Base-by-base conservation (phyloP, 129 eudicot genomes). In the Flaveria robusta region DNA sequence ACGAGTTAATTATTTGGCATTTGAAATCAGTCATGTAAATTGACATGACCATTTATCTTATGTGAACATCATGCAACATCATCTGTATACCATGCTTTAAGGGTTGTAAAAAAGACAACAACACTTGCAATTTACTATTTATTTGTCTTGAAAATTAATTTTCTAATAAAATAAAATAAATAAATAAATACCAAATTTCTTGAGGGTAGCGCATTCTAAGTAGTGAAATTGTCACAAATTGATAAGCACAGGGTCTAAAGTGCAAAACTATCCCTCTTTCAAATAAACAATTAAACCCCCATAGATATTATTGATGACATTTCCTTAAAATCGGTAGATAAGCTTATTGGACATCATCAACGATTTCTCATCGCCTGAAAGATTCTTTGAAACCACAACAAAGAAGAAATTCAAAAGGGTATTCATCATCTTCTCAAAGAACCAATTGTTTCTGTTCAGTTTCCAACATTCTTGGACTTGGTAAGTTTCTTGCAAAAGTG, bases 341-440 rank as follows among this genome's bases (percentile, higher is more conserved):
- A 65, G 79, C 72, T 75, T 76, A 10, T 66, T 39, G 74, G 27
- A 52, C 70, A 59, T 51, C 72, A 50, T 37, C 71, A 64, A 50
- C 58, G 51, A 75, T 31, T 65, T 51, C 65, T 49, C 79, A 47
- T 65, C 79, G 19, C 55, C 72, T 64, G 79, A 15, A 75, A 64
- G 12, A 64, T 47, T 29, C 26, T 49, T 34, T 15, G 22, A 22
- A 64, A 49, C 72, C 15, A 65, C 79, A 79, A 22, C 47, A 46
- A 71, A 15, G 14, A 71, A 62, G 66, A 26, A 49, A 46, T 37
- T 49, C 52, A 20, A 50, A 39, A 62, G 66, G 64, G 71, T 41
- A 29, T 59, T 64, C 6, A 15, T 37, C 58, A 45, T 76, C 56
- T 76, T 67, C 42, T 0, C 74, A 20, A 20, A 66, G 19, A 59